phyloP scores from a whole-genome alignment of 1,139 yeast genomes.

The Pichia kudriavzevii region DNA sequence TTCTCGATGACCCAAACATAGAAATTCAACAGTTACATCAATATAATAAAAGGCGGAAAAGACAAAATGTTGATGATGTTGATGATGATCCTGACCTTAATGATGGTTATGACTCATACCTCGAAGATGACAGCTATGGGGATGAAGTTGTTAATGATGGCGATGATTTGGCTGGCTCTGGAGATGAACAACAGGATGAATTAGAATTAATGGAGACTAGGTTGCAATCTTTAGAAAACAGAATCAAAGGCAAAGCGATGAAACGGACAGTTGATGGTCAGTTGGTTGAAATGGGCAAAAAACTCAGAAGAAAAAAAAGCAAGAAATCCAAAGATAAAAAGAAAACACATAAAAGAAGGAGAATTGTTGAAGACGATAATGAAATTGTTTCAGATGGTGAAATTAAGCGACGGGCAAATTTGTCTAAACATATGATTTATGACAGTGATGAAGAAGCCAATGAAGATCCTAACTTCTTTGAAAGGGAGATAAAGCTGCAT shows the following conservation, averaged over 20 bases:
- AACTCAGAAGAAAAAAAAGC: conserved; percentile 11
- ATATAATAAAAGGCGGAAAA: conserved; percentile 2
- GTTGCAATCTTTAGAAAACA: conserved; percentile 11
- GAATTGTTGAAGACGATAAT: conserved; percentile 11
- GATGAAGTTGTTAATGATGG: conserved; percentile 13
- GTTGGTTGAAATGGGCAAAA: conserved; percentile 7
- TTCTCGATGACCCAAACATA: conserved; percentile 14
- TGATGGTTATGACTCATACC: conserved; percentile 3
- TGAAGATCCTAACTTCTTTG: conserved; percentile 45
- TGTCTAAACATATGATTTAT: conserved; percentile 48
- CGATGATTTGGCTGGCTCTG: conserved; percentile 16
- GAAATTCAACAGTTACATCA: conserved; percentile 1
- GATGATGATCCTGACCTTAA: conserved; percentile 3
- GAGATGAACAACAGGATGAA: conserved; percentile 15
- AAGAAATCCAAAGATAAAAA: conserved; percentile 10
- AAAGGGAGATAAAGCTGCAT: conserved; percentile 49
- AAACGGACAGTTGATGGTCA: conserved; percentile 15
- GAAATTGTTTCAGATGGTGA: conserved; percentile 12
- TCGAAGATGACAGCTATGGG: conserved; percentile 9
- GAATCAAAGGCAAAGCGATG: conserved; percentile 22
- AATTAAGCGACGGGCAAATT: conserved; percentile 17
- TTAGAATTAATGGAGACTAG: conserved; percentile 24
- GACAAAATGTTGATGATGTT: conserved; percentile 2
- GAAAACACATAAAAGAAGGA: conserved; percentile 9
- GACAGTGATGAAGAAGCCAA: conserved; percentile 67